Conservation (phyloP, 192 early-diverging fungal species). For the Coemansia sp. region DNA sequence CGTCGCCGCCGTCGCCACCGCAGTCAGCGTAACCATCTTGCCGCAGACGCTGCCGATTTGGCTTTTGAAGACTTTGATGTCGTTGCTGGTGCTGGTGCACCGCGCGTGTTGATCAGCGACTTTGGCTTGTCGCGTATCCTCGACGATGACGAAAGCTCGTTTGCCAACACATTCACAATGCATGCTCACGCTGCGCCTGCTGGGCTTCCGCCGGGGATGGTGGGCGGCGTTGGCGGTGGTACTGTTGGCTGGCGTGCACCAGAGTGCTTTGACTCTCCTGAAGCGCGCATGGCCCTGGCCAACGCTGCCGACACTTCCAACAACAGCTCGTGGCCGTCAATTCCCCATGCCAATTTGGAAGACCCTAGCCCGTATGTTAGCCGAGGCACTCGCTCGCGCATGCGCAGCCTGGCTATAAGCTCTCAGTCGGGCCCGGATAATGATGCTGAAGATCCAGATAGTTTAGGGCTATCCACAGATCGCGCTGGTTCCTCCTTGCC, state of each 20-base stretch:
- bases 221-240: slow-evolving; percentile 62
- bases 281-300: slow-evolving; percentile 19
- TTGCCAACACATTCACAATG: slow-evolving; percentile 85
- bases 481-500: slow-evolving; percentile 6
- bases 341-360: slow-evolving; percentile 7
- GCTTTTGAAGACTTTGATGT: slow-evolving; percentile 27
- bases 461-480: slow-evolving; percentile 26
- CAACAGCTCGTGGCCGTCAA: slow-evolving; percentile 24
- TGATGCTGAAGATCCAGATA: slow-evolving; percentile 27
- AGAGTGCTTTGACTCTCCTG: slow-evolving; percentile 67
- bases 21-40: background rate
- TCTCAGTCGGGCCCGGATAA: slow-evolving; percentile 2
- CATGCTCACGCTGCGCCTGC: slow-evolving; percentile 29
- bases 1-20: slow-evolving; percentile 29
- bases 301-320: background rate
- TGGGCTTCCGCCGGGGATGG: slow-evolving; percentile 36
- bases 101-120: slow-evolving; percentile 88
- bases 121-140: slow-evolving; percentile 96
- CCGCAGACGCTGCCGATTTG: background rate
- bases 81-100: slow-evolving; percentile 27
- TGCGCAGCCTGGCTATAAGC: slow-evolving; percentile 29
- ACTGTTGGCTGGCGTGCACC: slow-evolving; percentile 98
- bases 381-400: slow-evolving; percentile 40
- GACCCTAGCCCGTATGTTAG: slow-evolving; percentile 49
- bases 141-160: slow-evolving; percentile 89